Evolutionary conservation across 2,329 filamentous ascomycete species (phyloP).

Genomic region (Aspergillus tubingensis): DNA sequence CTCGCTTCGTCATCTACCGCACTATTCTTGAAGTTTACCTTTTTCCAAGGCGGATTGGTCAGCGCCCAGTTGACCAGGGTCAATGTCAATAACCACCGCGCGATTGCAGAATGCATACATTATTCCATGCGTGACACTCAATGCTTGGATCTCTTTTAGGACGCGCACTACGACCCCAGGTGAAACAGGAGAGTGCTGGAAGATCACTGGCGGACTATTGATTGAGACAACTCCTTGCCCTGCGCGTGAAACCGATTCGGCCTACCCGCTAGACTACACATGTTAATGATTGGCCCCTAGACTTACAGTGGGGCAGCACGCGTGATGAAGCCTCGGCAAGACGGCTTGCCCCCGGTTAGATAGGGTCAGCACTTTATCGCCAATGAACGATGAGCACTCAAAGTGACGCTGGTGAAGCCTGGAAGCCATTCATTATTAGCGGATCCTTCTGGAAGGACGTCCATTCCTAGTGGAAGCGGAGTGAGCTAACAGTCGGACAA

Average conservation of each 20-base stretch:
- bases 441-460: not conserved
- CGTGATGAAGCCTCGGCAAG: not conserved
- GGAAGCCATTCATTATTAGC: not conserved
- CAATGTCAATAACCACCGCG: not conserved
- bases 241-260: not conserved
- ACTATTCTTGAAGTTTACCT: not conserved
- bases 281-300: not conserved
- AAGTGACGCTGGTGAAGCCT: not conserved
- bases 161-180: not conserved
- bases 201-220: not conserved
- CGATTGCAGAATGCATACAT: not conserved
- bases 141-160: not conserved
- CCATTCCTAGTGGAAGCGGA: not conserved
- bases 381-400: not conserved
- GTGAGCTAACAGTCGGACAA: not conserved
- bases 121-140: not conserved
- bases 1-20: conserved; percentile 5
- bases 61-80: not conserved
- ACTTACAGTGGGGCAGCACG: not conserved
- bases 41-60: not conserved
- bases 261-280: not conserved
- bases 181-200: not conserved
- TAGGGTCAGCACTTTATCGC: not conserved
- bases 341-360: not conserved
- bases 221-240: not conserved